Base-by-base conservation (phyloP, 768 basidiomycete species). In the Lentinula guzmanii region DNA sequence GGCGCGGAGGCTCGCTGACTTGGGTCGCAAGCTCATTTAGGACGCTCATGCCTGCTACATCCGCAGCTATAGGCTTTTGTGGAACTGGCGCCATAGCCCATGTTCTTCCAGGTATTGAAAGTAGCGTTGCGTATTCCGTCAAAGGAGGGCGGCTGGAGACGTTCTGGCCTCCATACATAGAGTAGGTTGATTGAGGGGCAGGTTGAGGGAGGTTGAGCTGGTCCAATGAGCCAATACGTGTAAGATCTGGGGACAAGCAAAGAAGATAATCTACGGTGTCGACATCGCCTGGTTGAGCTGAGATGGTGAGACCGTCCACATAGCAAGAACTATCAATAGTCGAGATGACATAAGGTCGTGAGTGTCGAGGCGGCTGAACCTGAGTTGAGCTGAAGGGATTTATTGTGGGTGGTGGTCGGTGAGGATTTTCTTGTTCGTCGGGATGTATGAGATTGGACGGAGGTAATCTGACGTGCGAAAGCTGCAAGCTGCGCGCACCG, bases 1-100 rank as follows among this genome's bases (percentile, higher is more conserved):
- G 89, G 52, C 81, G 80, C 21, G 90, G 78, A 10, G 81, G 76
- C 61, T 90, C 86, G n/a, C 83, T 84, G 67, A 90, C 89, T 70
- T 95, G 92, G 18, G 84, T 82, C 0, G 88, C 89, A 43, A 96
- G 77, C 74, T 96, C 93, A 68, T 95, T 94, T 54, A 82, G 85
- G 35, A 82, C 74, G 1, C 81, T 82, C 9, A 80, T 72, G 24
- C 76, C 73, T 15, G 75, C 67, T 53, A 73, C 77, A 43, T 68
- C 69, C 39, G 69, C 59, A 5, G 69, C 61, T n/a, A 57, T 28
- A 34, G 66, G 61, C 18, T 64, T 65, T 28, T 70, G 75, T 3
- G 78, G 76, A 41, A 88, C 78, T 18, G 82, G 76, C 3, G 88
- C 87, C 77, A 93, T 87, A 28, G 87, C 89, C 91, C 92, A 94